Base-by-base conservation (phyloP, 345 rosid genomes). In the Rhodamnia argentea region DNA sequence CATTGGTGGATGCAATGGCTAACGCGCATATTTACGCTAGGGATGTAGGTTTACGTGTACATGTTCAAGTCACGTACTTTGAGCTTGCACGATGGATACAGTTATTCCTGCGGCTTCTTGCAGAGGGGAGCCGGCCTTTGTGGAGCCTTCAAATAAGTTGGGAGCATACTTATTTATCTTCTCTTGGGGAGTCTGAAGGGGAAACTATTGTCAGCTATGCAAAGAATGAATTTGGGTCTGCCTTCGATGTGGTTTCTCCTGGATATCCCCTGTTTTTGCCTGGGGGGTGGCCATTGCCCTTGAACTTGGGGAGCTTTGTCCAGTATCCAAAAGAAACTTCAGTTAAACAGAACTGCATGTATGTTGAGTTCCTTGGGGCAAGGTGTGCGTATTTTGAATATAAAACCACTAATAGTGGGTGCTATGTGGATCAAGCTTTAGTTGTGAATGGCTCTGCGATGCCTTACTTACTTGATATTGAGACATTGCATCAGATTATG, bases 131-230 rank as follows among this genome's bases (percentile, higher is more conserved):
- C 89, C 93, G 88, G 86, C 92, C 93, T 81, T 22, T 90, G 52
- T 96, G 99, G 99, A 97, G 99, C 86, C 93, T 97, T 56, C 94
- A 93, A 76, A 90, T 91, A 86, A 95, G 99, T 89, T 97, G 97
- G 98, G 97, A 94, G 87, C 97, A 96, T 87, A 93, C 94, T n/a
- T 97, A 96, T 91, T 90, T 95, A 82, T 96, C 96, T 76, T 92
- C 99, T 84, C 90, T 97, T 51, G 98, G 98, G 42, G 93, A 91
- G 90, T 87, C 89, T 89, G 94, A 89, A 85, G 99, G 96, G 84
- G 89, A 86, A 85, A 90, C 88, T 74, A 89, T 95, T 84, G 87
- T 97, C 76, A 90, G 86, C 84, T 88, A 92, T 92, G 99, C 91
- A 78, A 92, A 88, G 86, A 82, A 74, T 83, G 83, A 85, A 42